Evolutionary conservation across 768 basidiomycete species (phyloP).

Genomic region (Nevesoporus exiguus): DNA sequence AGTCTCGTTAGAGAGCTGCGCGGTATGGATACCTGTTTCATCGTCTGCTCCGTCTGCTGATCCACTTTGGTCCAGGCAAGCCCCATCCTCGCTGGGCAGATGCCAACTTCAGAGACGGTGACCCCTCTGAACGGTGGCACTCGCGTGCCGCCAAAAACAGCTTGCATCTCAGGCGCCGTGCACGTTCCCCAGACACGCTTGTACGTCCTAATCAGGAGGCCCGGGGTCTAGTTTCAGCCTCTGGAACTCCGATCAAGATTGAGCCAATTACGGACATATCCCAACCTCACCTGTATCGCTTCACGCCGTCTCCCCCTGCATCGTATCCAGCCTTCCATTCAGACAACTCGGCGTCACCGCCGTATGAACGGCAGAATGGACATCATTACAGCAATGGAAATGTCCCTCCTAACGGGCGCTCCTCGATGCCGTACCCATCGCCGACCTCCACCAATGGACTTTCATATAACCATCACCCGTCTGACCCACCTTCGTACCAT

Average conservation of each 20-base stretch:
- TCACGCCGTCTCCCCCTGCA: conserved; percentile 59
- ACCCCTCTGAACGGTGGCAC: conserved; percentile 83
- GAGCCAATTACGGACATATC: conserved; percentile 52
- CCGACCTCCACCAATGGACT: conserved; percentile 34
- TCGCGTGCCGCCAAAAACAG: conserved; percentile 73
- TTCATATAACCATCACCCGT: conserved; percentile 32
- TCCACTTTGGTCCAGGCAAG: conserved; percentile 50
- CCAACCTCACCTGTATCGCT: conserved; percentile 59
- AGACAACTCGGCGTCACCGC: conserved; percentile 38
- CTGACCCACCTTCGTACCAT: conserved; percentile 32
- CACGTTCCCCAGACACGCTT: conserved; percentile 36
- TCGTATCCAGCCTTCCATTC: conserved; percentile 52
- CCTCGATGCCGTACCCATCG: conserved; percentile 34
- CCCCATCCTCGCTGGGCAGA: conserved; percentile 88
- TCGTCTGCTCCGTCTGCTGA: conserved; percentile 5
- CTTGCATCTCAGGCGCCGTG: conserved; percentile 41
- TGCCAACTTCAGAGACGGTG: conserved; percentile 71
- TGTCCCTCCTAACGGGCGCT: conserved; percentile 24
- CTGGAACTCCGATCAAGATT: conserved; percentile 65
- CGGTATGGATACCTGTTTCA: conserved; percentile 42
- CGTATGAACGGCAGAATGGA: conserved; percentile 33
- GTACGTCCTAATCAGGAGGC: conserved; percentile 35
- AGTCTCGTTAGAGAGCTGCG: conserved; percentile 86
- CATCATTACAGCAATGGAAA: conserved; percentile 34
- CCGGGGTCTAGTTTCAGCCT: conserved; percentile 39